Evolutionary conservation across 768 basidiomycete species (phyloP), one percentile per base, ranked within the genome.

Genomic region (Phaeolepiota aurea): DNA sequence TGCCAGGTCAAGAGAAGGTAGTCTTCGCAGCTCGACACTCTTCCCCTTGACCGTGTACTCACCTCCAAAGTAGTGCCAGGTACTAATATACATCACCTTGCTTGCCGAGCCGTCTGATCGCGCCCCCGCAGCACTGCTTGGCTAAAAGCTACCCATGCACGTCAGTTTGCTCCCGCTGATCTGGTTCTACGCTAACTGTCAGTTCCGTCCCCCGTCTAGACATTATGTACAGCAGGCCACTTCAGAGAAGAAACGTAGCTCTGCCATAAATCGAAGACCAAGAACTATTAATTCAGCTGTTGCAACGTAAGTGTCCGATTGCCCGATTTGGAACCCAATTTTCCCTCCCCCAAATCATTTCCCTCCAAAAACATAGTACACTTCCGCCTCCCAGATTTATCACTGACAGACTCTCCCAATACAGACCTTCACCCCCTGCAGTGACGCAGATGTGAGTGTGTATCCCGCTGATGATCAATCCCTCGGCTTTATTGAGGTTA

Each of bases 121-220:
- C 38, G 44, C 43, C 44, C 36, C 23, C 43, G 21, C 50, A 91
- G 82, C 88, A 91, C 54, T 93, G 89, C 59, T 61, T 79, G 45
- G 74, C 82, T 46, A 93, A 93, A 66, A 88, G 86, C 54, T 88
- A 86, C 54, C 82, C 87, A 33, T 93, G 89, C 87, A 91, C 89
- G 88, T 90, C 53, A 50, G 85, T 77, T 13, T 44, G 48, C 44
- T 44, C 35, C 38, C 20, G 23, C 22, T 31, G 37, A 20, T 30
- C 31, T 21, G 45, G 33, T 47, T 31, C 21, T 39, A 37, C 43
- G 40, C 38, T 47, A 34, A 37, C 33, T 16, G n/a, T 35, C 9
- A 14, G 16, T 35, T 35, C 47, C 35, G 42, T 33, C 32, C 42
- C 32, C 46, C 47, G 44, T 43, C 13, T 54, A 87, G 85, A 44